Conservation (phyloP, 176 grass and related monocot species). For the Oryza brachyantha region DNA sequence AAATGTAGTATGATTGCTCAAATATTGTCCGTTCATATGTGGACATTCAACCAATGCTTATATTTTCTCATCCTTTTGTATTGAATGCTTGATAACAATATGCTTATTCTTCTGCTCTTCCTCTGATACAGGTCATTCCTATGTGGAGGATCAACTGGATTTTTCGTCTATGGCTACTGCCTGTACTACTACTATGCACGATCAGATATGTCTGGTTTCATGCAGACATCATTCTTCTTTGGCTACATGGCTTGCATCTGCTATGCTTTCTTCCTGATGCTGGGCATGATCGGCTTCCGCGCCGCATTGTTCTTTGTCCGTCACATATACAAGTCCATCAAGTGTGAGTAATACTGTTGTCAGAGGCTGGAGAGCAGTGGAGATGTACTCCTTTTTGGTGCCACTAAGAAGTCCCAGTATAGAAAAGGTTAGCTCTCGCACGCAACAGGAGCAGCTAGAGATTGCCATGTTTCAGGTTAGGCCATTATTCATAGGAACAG, state of each 20-base stretch:
- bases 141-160: constrained; percentile 86
- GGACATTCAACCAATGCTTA: not conserved
- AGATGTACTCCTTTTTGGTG: constrained; percentile 60
- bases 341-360: constrained; percentile 62
- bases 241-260: constrained; percentile 99
- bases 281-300: constrained; percentile 89
- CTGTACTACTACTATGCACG: constrained; percentile 96
- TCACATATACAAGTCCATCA: constrained; percentile 98
- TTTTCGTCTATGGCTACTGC: constrained; percentile 93
- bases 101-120: not conserved
- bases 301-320: constrained; percentile 91
- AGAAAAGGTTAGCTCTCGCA: constrained; percentile 60
- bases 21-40: not conserved
- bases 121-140: constrained; percentile 70
- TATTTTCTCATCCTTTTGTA: not conserved
- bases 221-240: constrained; percentile 99
- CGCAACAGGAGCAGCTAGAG: constrained; percentile 52
- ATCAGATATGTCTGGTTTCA: constrained; percentile 95
- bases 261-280: constrained; percentile 95
- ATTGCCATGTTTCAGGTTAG: constrained; percentile 58
- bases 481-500: constrained; percentile 71
- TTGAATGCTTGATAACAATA: not conserved
- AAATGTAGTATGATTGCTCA: not conserved
- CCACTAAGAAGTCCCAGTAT: constrained; percentile 39
- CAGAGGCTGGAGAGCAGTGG: constrained; percentile 39